Percentiles rank a stretch among this genome's conserved stretches.
Evolutionary conservation across 1,284 basidiomycete genomes (phyloP).

Genomic region (Heterobasidion irregulare): DNA sequence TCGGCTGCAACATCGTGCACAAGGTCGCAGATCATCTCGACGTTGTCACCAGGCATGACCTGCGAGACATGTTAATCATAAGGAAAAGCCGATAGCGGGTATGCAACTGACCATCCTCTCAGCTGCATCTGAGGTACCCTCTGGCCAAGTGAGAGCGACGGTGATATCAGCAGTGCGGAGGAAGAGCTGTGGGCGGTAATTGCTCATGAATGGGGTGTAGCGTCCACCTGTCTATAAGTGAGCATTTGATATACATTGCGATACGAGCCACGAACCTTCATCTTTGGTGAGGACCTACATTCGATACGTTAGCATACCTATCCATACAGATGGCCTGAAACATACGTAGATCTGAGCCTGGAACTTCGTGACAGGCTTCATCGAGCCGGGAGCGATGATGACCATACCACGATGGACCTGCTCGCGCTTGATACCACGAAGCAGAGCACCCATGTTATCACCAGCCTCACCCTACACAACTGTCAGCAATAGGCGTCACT

Average conservation of each 20-base stretch:
- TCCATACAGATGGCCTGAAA: slow-evolving; percentile 9
- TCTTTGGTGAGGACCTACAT: slow-evolving; percentile 89
- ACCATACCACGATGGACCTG: slow-evolving; percentile 94
- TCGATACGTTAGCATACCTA: background rate
- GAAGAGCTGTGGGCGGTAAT: slow-evolving; percentile 97
- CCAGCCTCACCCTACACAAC: slow-evolving; percentile 80
- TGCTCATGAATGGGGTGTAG: slow-evolving; percentile 94
- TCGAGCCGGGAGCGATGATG: slow-evolving; percentile 83
- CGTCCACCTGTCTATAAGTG: slow-evolving; percentile 56
- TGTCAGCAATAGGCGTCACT: slow-evolving; percentile 1
- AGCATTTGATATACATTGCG: background rate
- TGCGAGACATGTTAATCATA: slow-evolving; percentile 21
- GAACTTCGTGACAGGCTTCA: slow-evolving; percentile 95
- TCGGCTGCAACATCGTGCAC: slow-evolving; percentile 90
- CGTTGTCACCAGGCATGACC: slow-evolving; percentile 98
- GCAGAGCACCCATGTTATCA: slow-evolving; percentile 98
- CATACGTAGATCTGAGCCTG: slow-evolving; percentile 83
- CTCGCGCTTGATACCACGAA: slow-evolving; percentile 97
- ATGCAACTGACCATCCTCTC: slow-evolving; percentile 66
- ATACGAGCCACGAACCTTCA: slow-evolving; percentile 42
- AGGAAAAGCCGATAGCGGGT: slow-evolving; percentile 4
- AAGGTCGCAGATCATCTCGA: slow-evolving; percentile 87
- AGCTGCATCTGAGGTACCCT: slow-evolving; percentile 64
- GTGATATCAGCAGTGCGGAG: slow-evolving; percentile 96
- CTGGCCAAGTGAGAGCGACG: slow-evolving; percentile 80